Evolutionary conservation across 2,329 filamentous ascomycete genomes (phyloP).

Genomic region (Fonsecaea nubica): DNA sequence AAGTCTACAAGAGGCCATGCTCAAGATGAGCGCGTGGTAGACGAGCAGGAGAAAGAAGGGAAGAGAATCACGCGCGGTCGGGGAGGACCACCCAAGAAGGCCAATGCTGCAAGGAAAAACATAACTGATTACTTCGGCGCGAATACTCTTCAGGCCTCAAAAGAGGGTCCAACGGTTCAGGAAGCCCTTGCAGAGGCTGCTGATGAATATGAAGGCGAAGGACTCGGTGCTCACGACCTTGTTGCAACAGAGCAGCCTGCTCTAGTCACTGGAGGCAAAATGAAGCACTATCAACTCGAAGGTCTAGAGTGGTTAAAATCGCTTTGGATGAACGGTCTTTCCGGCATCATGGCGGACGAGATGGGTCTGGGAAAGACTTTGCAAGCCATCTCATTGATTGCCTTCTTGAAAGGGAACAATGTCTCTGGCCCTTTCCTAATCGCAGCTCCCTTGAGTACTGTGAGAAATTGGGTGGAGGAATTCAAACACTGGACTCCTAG

Average conservation of each 20-base stretch:
- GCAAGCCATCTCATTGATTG: conserved; percentile 86
- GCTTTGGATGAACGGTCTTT: conserved; percentile 86
- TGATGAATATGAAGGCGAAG: conserved; percentile 63
- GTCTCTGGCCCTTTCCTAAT: conserved; percentile 90
- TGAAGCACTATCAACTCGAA: conserved; percentile 93
- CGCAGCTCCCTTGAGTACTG: conserved; percentile 85
- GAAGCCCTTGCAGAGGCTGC: conserved; percentile 66
- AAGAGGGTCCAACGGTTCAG: conserved; percentile 60
- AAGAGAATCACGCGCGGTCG: conserved; percentile 35
- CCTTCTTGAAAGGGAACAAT: conserved; percentile 84
- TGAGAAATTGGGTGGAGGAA: conserved; percentile 95
- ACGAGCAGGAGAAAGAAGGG: conserved; percentile 38
- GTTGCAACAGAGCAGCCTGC: conserved; percentile 84
- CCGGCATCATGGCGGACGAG: conserved; percentile 89
- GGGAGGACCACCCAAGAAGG: conserved; percentile 34
- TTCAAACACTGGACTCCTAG: conserved; percentile 88
- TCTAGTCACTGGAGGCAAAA: conserved; percentile 82
- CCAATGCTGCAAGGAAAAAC: conserved; percentile 40
- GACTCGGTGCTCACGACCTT: conserved; percentile 70
- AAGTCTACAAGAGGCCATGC: conserved; percentile 33
- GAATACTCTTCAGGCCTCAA: conserved; percentile 61
- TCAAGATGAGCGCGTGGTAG: conserved; percentile 10
- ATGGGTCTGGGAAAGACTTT: conserved; percentile 95
- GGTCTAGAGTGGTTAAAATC: conserved; percentile 90
- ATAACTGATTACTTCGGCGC: conserved; percentile 69